Conservation (phyloP, 2,329 filamentous ascomycete genomes). For the Fusarium sp. region DNA sequence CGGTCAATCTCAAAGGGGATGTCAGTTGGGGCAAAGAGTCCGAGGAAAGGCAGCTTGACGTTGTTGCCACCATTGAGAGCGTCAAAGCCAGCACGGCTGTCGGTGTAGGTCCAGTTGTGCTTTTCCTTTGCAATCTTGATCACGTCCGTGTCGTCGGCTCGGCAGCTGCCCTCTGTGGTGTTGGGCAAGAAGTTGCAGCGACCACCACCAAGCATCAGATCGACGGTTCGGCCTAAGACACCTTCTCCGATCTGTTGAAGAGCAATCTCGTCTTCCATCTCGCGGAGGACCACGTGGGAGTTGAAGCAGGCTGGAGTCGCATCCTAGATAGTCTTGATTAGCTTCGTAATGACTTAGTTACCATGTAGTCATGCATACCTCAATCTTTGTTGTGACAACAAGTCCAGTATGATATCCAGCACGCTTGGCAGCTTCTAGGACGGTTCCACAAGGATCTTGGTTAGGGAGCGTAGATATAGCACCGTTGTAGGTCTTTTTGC, state of each 20-base stretch:
- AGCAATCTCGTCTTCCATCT: conserved; percentile 90
- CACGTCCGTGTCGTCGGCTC: conserved; percentile 80
- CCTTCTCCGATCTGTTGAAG: conserved; percentile 91
- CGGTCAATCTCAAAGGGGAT: conserved; percentile 96
- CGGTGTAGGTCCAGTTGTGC: conserved; percentile 81
- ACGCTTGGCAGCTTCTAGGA: conserved; percentile 90
- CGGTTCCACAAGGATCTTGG: conserved; percentile 87
- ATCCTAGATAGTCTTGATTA: conserved; percentile 73
- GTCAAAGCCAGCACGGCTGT: conserved; percentile 79
- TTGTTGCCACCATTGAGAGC: conserved; percentile 72
- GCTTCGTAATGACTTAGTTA: neutral
- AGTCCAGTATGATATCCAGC: conserved; percentile 92
- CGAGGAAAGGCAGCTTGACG: conserved; percentile 82
- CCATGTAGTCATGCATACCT: neutral
- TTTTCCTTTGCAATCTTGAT: conserved; percentile 77
- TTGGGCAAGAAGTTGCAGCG: conserved; percentile 94
- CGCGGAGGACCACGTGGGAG: conserved; percentile 81
- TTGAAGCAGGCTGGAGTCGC: conserved; percentile 97
- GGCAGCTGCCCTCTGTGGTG: conserved; percentile 80
- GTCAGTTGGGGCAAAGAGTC: conserved; percentile 83
- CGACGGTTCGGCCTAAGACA: conserved; percentile 85
- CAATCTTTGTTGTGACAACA: conserved; percentile 82
- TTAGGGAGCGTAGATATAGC: conserved; percentile 92
- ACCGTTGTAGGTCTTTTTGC: conserved; percentile 93
- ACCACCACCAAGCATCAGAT: conserved; percentile 92